phyloP scores from a whole-genome alignment of 768 basidiomycete genomes.

The Lentinus brumalis region DNA sequence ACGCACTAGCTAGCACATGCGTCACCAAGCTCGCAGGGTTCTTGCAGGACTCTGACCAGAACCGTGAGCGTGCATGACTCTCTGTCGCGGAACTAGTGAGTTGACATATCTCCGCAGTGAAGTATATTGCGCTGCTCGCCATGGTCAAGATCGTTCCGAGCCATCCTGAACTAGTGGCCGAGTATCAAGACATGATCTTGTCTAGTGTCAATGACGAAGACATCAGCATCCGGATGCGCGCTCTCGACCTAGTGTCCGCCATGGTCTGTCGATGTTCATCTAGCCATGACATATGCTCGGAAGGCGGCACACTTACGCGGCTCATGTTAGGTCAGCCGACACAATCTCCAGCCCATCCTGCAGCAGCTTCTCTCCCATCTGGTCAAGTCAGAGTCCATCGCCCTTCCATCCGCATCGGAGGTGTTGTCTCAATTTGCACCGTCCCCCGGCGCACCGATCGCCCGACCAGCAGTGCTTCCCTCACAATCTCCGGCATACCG shows the following conservation, averaged over 20 bases:
- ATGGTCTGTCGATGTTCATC: conserved; percentile 60
- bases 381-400: conserved; percentile 54
- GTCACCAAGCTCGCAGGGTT: conserved; percentile 93
- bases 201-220: conserved; percentile 90
- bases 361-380: conserved; percentile 90
- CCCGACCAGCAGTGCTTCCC: conserved; percentile 38
- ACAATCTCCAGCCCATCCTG: conserved; percentile 87
- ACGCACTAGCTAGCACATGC: conserved; percentile 81
- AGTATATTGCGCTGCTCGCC: conserved; percentile 94
- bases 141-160: conserved; percentile 95
- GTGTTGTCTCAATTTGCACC: conserved; percentile 55
- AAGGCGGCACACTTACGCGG: neutral
- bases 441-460: conserved; percentile 38
- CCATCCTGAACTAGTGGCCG: conserved; percentile 85
- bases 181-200: conserved; percentile 91
- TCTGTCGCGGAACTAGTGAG: neutral
- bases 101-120: conserved; percentile 58
- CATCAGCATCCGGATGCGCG: conserved; percentile 94
- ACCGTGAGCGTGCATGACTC: conserved; percentile 57
- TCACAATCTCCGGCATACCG: conserved; percentile 85
- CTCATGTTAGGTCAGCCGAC: conserved; percentile 67
- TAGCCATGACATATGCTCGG: neutral
- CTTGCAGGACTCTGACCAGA: conserved; percentile 92
- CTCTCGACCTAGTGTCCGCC: conserved; percentile 89
- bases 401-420: conserved; percentile 59